Base-by-base conservation (phyloP, 352 stramenopile species). In the Phytophthora palmivora region DNA sequence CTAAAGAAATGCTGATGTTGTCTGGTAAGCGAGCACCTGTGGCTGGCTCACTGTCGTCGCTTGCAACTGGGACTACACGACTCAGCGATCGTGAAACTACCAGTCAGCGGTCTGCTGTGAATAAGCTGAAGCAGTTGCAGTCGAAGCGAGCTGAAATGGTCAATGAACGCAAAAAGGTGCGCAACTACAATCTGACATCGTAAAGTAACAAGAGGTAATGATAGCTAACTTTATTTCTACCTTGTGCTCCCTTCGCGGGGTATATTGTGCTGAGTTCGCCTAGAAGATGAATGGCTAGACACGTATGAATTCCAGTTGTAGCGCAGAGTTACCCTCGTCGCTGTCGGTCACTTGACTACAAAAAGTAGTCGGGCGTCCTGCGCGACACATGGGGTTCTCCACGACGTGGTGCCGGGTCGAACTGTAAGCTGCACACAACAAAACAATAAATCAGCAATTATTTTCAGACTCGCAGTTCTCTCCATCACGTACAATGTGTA, bases 361-460 rank as follows among this genome's bases (percentile, higher is more conserved):
- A 67, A 70, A 98, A 98, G 70, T 98, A 98, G 66, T 98, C 95
- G 18, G 95, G 95, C 39, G 94, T 98, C 55, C 94, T 78, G 51
- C 92, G 78, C 36, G 91, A 98, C 18, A 98, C 94, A 56, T 98
- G 88, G 9, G 94, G 91, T 70, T 98, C 95, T 37, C 95, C 95
- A 65, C 93, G 85, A 48, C 95, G 84, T 58, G 95, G 95, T 19
- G 95, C 95, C 6, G 94, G 95, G 56, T 98, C 95, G 58, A 98
- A 98, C 63, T 98, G 94, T 64, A 98, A 94, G 84, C 85, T 94
- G 57, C 24, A 48, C 21, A 44, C 28, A 67, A 69, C 11, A 56
- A 26, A 8, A 52, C 26, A 72, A 26, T n/a, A 51, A 42, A 37
- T 72, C 18, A 65, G 50, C 52, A 57, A 16, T 21, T 4, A 39